These are phyloP conservation scores for Ustilago tritici DNA, from an alignment of 1,284 basidiomycete genomes.

Conservation along the genomic window DNA sequence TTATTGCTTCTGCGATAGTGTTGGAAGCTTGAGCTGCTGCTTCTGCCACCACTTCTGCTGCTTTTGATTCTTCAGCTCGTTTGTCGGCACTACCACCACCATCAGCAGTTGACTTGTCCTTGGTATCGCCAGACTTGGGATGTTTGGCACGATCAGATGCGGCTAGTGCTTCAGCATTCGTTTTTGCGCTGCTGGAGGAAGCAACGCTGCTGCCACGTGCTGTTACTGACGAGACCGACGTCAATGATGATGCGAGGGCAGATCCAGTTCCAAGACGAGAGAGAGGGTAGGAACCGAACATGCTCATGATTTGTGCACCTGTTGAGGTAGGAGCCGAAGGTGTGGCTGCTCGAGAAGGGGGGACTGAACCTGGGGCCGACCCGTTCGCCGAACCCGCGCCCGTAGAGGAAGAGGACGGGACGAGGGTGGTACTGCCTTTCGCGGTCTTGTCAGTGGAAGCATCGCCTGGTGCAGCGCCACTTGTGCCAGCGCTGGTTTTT, in stretches of 20 bases:
- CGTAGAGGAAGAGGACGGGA: slow-evolving; percentile 13
- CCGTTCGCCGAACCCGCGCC: slow-evolving; percentile 20
- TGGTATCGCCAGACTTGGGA: slow-evolving; percentile 14
- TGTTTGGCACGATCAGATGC: slow-evolving; percentile 38
- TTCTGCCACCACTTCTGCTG: slow-evolving; percentile 13
- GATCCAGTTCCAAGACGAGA: slow-evolving; percentile 55
- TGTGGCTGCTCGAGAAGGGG: slow-evolving; percentile 38
- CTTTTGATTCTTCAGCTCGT: not conserved
- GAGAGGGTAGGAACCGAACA: slow-evolving; percentile 58
- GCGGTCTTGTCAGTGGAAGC: slow-evolving; percentile 11
- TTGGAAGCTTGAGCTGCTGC: slow-evolving; percentile 29
- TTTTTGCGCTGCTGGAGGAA: slow-evolving; percentile 30
- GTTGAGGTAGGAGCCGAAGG: slow-evolving; percentile 42
- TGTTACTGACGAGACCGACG: slow-evolving; percentile 55
- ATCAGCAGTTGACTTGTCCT: slow-evolving; percentile 6
- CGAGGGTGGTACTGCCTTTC: slow-evolving; percentile 9
- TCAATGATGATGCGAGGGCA: slow-evolving; percentile 38
- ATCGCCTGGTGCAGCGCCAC: not conserved
- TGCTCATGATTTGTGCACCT: slow-evolving; percentile 56
- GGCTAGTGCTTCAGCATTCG: slow-evolving; percentile 46
- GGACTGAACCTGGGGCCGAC: slow-evolving; percentile 33
- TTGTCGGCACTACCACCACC: not conserved
- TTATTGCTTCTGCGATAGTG: slow-evolving; percentile 29
- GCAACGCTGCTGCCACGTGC: slow-evolving; percentile 54
- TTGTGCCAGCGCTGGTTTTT: not conserved